These are phyloP conservation scores for Rutstroemia sp. DNA, from an alignment of 2,329 filamentous ascomycete species.

Conservation along the genomic window DNA sequence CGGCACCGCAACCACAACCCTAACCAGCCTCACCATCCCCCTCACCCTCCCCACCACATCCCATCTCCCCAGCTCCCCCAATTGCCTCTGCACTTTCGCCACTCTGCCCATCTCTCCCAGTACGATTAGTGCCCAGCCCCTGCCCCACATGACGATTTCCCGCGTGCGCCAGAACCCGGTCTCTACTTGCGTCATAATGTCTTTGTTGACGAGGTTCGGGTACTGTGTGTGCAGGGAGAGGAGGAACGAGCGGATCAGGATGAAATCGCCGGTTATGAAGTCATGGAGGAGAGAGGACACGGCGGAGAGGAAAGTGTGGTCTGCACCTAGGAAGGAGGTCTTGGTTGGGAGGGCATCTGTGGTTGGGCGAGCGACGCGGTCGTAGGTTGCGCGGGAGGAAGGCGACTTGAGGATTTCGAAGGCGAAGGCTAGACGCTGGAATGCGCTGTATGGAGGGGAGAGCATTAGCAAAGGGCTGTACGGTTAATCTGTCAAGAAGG, in stretches of 20 bases:
- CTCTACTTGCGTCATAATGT: constrained; percentile 32
- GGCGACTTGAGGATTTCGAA: constrained; percentile 35
- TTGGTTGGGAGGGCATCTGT: constrained; percentile 26
- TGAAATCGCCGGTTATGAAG: constrained; percentile 35
- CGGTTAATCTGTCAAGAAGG: neutral
- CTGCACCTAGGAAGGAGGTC: constrained; percentile 31
- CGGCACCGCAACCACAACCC: constrained; percentile 33
- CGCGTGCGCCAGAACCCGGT: constrained; percentile 31
- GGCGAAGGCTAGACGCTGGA: constrained; percentile 34
- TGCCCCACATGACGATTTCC: constrained; percentile 33
- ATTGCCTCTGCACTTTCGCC: constrained; percentile 32
- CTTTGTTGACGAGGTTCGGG: constrained; percentile 32
- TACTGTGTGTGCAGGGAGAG: constrained; percentile 31
- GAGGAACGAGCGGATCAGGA: constrained; percentile 31
- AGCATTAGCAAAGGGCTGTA: neutral
- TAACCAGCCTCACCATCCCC: constrained; percentile 33
- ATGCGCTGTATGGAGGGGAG: constrained; percentile 25
- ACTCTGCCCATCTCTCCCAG: constrained; percentile 34
- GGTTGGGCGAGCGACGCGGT: constrained; percentile 29
- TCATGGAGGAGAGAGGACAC: constrained; percentile 33
- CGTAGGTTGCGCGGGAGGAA: constrained; percentile 32
- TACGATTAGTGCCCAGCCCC: constrained; percentile 33
- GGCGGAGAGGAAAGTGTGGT: constrained; percentile 25
- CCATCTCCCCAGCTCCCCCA: constrained; percentile 33
- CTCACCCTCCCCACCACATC: constrained; percentile 32